Base-by-base conservation (phyloP, 2,329 filamentous ascomycete species). In the Diplodia mutila region DNA sequence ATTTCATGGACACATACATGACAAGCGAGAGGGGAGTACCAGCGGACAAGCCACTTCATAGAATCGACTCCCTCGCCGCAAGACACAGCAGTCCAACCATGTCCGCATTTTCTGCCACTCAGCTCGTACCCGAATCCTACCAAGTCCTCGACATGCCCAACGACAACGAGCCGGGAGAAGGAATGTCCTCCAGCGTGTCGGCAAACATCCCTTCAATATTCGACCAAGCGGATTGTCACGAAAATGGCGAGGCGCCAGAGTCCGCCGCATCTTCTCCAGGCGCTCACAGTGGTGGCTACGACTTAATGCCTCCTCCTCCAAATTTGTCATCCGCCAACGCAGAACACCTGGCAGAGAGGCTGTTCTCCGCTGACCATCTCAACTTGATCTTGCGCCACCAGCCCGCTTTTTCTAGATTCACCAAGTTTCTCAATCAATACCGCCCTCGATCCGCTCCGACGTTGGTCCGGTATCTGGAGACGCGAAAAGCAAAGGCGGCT, bases 391-490 rank as follows among this genome's bases (percentile, higher is more conserved):
- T 92, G 68, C 81, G 83, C 2, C 86, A 91, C 67, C 84, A 87
- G 0, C 78, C 83, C 4, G 81, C 89, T 32, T 82, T 91, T 1
- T 81, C 87, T 57, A 84, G 82, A 53, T 93, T 92, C 74, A 89
- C 86, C 1, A 82, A 84, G 8, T 93, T 90, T 71, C 78, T 93
- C 2, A 84, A 85, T 67, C 77, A 81, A 12, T 82, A 85, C 63
- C 83, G 88, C 59, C 85, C 88, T 2, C 79, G 83, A 23, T 90
- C 88, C 0, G 82, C 90, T 4, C 85, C 88, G 0, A 80, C 90
- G 11, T 79, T 92, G 16, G 85, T 87, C 18, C 90, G 91, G 76
- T 92, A 91, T 70, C 80, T 92, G 1, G 88, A 91, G 71, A 85
- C 89, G 0, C 78, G 87, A 67, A 93, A 92, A 74, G 90, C 90